phyloP scores from a whole-genome alignment of 2,329 filamentous ascomycete genomes.

The Penicillium sp. region DNA sequence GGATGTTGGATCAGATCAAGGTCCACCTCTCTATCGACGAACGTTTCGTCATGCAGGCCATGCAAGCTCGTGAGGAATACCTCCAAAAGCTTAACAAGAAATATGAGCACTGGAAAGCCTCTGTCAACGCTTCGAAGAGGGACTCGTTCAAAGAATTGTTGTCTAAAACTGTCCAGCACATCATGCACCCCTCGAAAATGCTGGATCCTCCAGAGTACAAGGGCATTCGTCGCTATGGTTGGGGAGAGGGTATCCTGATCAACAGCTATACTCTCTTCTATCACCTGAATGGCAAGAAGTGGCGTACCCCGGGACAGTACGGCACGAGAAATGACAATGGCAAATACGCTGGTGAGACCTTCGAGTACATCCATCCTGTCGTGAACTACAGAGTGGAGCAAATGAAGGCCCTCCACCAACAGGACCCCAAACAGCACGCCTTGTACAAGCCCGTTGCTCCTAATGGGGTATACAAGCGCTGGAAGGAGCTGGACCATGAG shows the following conservation, averaged over 20 bases:
- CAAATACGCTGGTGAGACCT: slow-evolving; percentile 16
- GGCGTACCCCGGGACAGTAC: slow-evolving; percentile 21
- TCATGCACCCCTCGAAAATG: background rate
- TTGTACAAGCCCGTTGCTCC: slow-evolving; percentile 17
- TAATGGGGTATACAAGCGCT: slow-evolving; percentile 11
- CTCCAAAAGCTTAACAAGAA: slow-evolving; percentile 7
- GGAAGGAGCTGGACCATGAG: slow-evolving; percentile 6
- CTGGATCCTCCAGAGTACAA: background rate
- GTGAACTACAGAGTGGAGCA: slow-evolving; percentile 20
- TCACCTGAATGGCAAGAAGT: slow-evolving; percentile 18
- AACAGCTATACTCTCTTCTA: slow-evolving; percentile 21
- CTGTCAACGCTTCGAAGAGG: background rate
- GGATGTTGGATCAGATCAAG: slow-evolving; percentile 31
- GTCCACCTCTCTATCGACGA: slow-evolving; percentile 17
- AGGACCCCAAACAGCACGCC: slow-evolving; percentile 1
- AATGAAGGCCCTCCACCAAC: slow-evolving; percentile 5
- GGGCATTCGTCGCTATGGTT: slow-evolving; percentile 12
- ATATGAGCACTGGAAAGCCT: background rate
- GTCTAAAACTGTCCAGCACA: background rate
- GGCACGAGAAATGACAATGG: slow-evolving; percentile 4
- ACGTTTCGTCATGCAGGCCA: slow-evolving; percentile 1
- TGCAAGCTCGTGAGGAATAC: slow-evolving; percentile 13
- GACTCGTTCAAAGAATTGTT: slow-evolving; percentile 8
- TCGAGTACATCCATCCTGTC: slow-evolving; percentile 24
- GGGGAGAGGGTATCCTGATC: slow-evolving; percentile 18